phyloP scores from a whole-genome alignment of 2,329 filamentous ascomycete species.

The Diplocarpon rosae region DNA sequence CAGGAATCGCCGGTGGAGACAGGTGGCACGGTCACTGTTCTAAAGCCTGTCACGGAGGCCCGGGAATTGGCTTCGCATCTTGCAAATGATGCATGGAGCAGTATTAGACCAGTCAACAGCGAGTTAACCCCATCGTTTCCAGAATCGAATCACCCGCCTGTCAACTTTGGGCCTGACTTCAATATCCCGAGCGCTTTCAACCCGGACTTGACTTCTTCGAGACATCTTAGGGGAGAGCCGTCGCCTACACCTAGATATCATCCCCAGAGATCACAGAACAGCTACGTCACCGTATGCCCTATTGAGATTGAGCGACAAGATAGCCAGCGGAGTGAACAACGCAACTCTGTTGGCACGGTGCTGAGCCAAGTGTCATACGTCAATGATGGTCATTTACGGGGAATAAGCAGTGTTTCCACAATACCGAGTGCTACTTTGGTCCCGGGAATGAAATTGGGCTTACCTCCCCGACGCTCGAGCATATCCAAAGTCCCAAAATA shows the following conservation, averaged over 20 bases:
- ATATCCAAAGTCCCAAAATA: constrained; percentile 6
- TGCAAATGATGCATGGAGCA: neutral
- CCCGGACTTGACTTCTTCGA: neutral
- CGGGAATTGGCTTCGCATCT: constrained; percentile 23
- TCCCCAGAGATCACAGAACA: constrained; percentile 4
- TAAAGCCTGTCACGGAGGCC: constrained; percentile 30
- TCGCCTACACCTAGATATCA: neutral
- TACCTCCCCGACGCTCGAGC: constrained; percentile 15
- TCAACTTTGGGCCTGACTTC: neutral
- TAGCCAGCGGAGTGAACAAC: constrained; percentile 10
- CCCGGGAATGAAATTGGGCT: constrained; percentile 3
- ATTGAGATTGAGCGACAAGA: constrained; percentile 3
- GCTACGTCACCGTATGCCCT: constrained; percentile 10
- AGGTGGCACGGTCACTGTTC: constrained; percentile 20
- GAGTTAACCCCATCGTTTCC: neutral
- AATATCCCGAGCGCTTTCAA: neutral
- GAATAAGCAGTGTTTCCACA: constrained; percentile 13
- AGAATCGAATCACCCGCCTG: neutral
- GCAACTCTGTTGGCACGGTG: constrained; percentile 16
- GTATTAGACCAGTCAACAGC: neutral
- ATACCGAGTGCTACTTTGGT: constrained; percentile 9
- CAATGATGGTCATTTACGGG: constrained; percentile 9
- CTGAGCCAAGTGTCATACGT: constrained; percentile 11
- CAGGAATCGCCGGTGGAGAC: neutral
- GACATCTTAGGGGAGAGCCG: neutral